A percentile compares a stretch with the other conserved stretches of the same genome.
Evolutionary conservation across 164 flowering plant species (phyloP).

Genomic region (Nelumbo lutea): DNA sequence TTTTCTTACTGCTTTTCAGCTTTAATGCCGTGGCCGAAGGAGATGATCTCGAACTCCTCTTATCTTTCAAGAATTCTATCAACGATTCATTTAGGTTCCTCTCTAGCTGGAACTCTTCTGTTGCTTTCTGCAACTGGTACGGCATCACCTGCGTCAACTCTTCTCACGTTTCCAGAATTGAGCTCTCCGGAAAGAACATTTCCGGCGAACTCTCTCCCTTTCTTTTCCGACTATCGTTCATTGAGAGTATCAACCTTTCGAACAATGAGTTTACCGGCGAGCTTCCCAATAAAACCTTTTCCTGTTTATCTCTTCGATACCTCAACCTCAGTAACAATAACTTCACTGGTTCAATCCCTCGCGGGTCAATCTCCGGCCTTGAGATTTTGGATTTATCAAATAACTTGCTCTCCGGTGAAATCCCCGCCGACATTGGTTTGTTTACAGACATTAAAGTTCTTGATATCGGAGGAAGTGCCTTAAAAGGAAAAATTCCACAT

Average conservation of each 20-base stretch:
- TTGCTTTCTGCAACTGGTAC: constrained; percentile 48
- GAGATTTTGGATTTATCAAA: constrained; percentile 57
- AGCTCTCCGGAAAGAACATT: constrained; percentile 56
- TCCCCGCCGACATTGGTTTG: constrained; percentile 38
- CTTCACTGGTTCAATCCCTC: constrained; percentile 53
- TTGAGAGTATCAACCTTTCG: constrained; percentile 52
- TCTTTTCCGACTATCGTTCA: constrained; percentile 37
- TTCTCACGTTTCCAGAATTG: constrained; percentile 38
- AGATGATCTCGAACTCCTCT: constrained; percentile 42
- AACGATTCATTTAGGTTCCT: constrained; percentile 43
- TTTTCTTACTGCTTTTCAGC: constrained; percentile 13
- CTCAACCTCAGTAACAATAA: constrained; percentile 78
- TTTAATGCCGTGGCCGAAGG: constrained; percentile 9
- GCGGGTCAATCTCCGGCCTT: constrained; percentile 28
- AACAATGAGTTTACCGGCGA: constrained; percentile 48
- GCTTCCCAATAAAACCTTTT: constrained; percentile 34
- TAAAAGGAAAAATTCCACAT: constrained; percentile 49
- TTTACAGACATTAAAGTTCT: constrained; percentile 41
- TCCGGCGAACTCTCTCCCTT: constrained; percentile 45
- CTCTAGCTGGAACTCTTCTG: constrained; percentile 46
- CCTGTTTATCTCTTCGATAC: constrained; percentile 35
- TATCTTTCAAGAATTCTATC: constrained; percentile 51
- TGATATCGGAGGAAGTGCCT: constrained; percentile 70
- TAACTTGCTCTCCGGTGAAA: constrained; percentile 55
- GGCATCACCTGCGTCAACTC: constrained; percentile 54